Base-by-base conservation (phyloP, 2,329 filamentous ascomycete genomes). In the Colletotrichum neosansevieriae region DNA sequence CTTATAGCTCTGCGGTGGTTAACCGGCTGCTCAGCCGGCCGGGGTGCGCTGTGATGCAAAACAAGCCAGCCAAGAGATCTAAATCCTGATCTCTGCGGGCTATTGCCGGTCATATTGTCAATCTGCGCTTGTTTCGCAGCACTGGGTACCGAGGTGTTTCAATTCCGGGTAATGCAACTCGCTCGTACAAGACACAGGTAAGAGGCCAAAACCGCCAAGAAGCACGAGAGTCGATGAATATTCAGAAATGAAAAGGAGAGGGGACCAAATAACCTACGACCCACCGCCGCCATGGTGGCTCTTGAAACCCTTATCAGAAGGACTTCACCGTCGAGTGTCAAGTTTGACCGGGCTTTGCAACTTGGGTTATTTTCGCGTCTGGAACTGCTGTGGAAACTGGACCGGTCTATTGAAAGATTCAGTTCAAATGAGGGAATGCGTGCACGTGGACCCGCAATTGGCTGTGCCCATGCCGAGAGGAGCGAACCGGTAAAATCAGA, bases 381-480 rank as follows among this genome's bases (percentile, higher is more conserved):
- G 24, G 24, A 5, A 24, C 24, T 24, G n/a, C n/a, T n/a, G n/a
- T n/a, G 24, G 32, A 12, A 32, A 32, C 15, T 38, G 34, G 65
- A 45, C n/a, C 38, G 17, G 38, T 42, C 51, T 58, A 59, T 65
- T 49, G 44, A 49, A 53, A 38, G 40, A 32, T 38, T 68, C 63
- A 54, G 32, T 32, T 53, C 24, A 34, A 11, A 54, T 12, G 38
- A 32, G 40, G 47, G 29, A 38, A 17, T 29, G 36, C 45, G 58
- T 63, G 71, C 75, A 76, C 73, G 74, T 76, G 75, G 71, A 70
- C 69, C 67, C 54, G 29, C 54, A 70, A 75, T 75, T 76, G 74
- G 73, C 29, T 45, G 32, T 53, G 47, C 50, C 47, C 36, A 36
- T 54, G 44, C 13, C 32, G 59, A 40, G 38, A 19, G 44, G 49